Percentiles rank a stretch among this genome's conserved stretches.
These are phyloP conservation scores for Colletotrichum gigasporum DNA, from an alignment of 2,329 filamentous ascomycete genomes.

Conservation along the genomic window DNA sequence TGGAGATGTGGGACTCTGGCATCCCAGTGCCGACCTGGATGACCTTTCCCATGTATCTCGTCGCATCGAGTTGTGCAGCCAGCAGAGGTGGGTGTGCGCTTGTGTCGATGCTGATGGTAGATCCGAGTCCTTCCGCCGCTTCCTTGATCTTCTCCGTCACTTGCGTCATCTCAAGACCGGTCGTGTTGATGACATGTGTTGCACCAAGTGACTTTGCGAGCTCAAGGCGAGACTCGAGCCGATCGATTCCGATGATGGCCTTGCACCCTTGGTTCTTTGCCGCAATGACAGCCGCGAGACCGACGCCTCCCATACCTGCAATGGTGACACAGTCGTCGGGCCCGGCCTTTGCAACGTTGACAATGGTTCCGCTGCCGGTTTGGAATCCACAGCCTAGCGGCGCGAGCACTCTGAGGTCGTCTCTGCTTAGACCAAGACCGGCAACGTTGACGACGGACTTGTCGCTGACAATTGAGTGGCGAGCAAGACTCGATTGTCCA, in stretches of 20 bases:
- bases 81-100: constrained; percentile 53
- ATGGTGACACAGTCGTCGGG: constrained; percentile 40
- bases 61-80: constrained; percentile 50
- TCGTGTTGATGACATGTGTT: constrained; percentile 40
- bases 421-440: constrained; percentile 2
- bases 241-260: constrained; percentile 40
- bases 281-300: constrained; percentile 45
- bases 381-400: constrained; percentile 48
- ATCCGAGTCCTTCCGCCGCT: constrained; percentile 56
- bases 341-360: constrained; percentile 42
- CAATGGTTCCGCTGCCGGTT: constrained; percentile 46
- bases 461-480: constrained; percentile 39
- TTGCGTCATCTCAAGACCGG: constrained; percentile 34
- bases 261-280: constrained; percentile 38
- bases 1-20: constrained; percentile 49
- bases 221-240: constrained; percentile 16
- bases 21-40: constrained; percentile 60
- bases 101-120: constrained; percentile 58
- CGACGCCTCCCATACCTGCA: constrained; percentile 46
- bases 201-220: constrained; percentile 44
- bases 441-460: constrained; percentile 40
- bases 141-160: constrained; percentile 39
- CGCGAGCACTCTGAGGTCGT: constrained; percentile 41
- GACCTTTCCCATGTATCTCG: constrained; percentile 55
- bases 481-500: constrained; percentile 45